phyloP scores from a whole-genome alignment of 2,329 filamentous ascomycete species.

The Graphiopsis chlorocephala region DNA sequence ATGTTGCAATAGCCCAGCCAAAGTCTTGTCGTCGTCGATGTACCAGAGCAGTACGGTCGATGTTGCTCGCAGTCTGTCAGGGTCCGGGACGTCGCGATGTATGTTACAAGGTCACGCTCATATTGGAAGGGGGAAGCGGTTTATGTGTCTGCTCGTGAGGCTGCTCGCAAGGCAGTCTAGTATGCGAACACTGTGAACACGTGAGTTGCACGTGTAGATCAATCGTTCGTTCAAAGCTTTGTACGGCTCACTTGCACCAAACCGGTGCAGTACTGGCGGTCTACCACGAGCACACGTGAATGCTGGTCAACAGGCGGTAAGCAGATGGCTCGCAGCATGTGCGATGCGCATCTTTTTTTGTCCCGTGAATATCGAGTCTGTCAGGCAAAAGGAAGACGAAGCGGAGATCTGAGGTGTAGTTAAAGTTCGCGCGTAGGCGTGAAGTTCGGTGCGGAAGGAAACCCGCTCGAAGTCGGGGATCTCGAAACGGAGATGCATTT shows the following conservation, averaged over 20 bases:
- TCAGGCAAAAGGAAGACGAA: neutral
- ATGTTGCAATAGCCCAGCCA: too few relatives aligned
- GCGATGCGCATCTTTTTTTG: neutral
- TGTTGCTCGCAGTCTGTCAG: neutral
- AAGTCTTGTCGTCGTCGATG: neutral
- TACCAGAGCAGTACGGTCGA: neutral
- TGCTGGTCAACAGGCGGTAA: neutral
- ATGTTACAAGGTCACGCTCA: neutral
- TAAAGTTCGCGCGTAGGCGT: conserved; percentile 7
- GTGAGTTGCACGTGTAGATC: neutral
- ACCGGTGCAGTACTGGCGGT: neutral
- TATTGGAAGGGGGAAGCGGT: neutral
- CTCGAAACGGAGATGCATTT: neutral
- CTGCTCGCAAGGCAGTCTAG: neutral
- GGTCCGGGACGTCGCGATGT: neutral
- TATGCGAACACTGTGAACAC: neutral
- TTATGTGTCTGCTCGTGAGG: neutral
- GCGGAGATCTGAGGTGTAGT: neutral
- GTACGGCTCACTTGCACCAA: conserved; percentile 3
- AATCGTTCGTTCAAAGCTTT: neutral
- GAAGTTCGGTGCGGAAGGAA: neutral
- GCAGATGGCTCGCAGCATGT: conserved; percentile 12
- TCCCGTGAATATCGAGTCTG: neutral
- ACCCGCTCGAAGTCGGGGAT: neutral
- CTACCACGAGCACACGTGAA: neutral